A percentile compares a stretch with the other conserved stretches of the same genome.
Conservation (phyloP, 352 stramenopile genomes). For the Phytophthora capsici region DNA sequence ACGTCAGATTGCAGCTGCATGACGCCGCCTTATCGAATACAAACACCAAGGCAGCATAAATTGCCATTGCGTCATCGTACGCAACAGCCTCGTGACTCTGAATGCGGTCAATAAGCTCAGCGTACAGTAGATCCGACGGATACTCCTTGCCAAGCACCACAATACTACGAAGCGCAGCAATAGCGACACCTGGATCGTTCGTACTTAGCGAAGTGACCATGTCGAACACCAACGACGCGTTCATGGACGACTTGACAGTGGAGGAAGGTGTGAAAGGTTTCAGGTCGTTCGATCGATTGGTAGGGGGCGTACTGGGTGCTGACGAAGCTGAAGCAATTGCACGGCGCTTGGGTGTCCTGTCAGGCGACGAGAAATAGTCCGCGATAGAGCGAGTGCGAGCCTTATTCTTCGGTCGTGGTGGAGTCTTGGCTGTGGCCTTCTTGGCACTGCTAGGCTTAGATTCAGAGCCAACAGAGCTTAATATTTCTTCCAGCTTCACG, state of each 20-base stretch:
- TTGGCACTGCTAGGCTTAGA: slow-evolving; percentile 12
- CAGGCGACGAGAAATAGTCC: slow-evolving; percentile 26
- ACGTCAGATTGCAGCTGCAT: slow-evolving; percentile 67
- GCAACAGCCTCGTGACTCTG: slow-evolving; percentile 71
- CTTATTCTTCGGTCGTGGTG: slow-evolving; percentile 21
- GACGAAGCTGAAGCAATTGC: slow-evolving; percentile 19
- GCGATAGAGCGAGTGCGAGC: slow-evolving; percentile 29
- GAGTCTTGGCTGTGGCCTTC: slow-evolving; percentile 10
- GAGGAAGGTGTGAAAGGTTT: slow-evolving; percentile 75
- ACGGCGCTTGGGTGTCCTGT: slow-evolving; percentile 43
- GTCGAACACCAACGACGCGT: slow-evolving; percentile 81
- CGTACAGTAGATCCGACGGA: slow-evolving; percentile 79
- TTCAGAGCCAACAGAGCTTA: slow-evolving; percentile 17
- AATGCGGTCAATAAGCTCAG: slow-evolving; percentile 84
- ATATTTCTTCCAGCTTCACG: slow-evolving; percentile 38
- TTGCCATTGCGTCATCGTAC: slow-evolving; percentile 75
- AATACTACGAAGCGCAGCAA: slow-evolving; percentile 76
- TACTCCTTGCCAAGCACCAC: slow-evolving; percentile 88
- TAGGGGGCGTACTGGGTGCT: slow-evolving; percentile 20
- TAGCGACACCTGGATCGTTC: slow-evolving; percentile 80
- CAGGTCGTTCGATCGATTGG: slow-evolving; percentile 20
- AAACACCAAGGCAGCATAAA: slow-evolving; percentile 84
- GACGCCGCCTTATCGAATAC: slow-evolving; percentile 77
- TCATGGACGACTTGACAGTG: slow-evolving; percentile 74
- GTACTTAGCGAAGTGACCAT: slow-evolving; percentile 87